Evolutionary conservation across 2,329 filamentous ascomycete species (phyloP), one percentile per base, ranked within the genome.

Genomic region (Fusarium sp.): DNA sequence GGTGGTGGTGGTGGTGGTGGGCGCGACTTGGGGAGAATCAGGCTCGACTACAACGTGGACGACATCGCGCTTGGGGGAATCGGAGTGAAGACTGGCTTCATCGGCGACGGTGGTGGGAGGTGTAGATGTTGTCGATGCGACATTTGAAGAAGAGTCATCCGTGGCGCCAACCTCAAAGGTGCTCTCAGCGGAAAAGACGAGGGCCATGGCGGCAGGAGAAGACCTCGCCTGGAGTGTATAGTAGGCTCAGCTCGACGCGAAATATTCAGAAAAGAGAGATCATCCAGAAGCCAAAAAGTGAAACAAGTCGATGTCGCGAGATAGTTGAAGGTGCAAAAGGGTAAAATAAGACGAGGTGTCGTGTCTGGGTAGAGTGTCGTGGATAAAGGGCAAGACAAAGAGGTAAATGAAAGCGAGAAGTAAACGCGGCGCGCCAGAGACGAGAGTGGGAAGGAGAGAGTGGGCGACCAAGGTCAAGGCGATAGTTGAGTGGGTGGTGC

Each of bases 81-180:
- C 75, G 36, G 83, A 84, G 49, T 80, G 78, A 53, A 87, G 77
- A 75, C 86, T 89, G 57, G 79, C 80, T 67, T 79, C 81, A 72
- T 90, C 88, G 70, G 83, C 84, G 65, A 88, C 78, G 65, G 85
- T 90, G 44, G 88, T 90, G 21, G 87, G 86, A 42, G 88, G 88
- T 53, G 88, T 90, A 17, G 85, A 88, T 67, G 79, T 82, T 23
- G 80, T 77, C 45, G 83, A 85, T 78, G 82, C 82, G 79, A 82
- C 77, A 67, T 83, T 75, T 70, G 78, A 81, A 46, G 79, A 80
- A 39, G 74, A 74, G 56, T 81, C 79, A 49, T 71, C 69, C 25
- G 56, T 60, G 48, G 42, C 57, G 53, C 53, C 58, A 35, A 53
- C 56, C 53, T 68, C 66, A 57, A 75, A 71, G 69, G 69, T 71